Evolutionary conservation across 805 yeast genomes (phyloP).

Genomic region (Saccharomycopsis capsularis): DNA sequence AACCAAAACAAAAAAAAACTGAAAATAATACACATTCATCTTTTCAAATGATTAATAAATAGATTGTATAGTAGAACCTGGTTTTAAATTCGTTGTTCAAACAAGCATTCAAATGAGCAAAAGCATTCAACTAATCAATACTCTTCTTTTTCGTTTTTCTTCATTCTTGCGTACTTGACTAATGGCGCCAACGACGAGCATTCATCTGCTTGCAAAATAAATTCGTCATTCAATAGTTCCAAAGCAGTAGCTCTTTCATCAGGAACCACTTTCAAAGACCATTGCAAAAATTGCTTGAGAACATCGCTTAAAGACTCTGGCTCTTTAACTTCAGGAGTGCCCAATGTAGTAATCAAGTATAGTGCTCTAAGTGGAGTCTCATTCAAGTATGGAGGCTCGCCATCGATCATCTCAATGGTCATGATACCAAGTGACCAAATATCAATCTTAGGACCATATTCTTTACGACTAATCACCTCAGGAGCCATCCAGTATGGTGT

Average conservation of each 20-base stretch:
- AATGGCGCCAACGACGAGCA: slow-evolving; percentile 61
- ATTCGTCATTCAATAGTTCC: slow-evolving; percentile 60
- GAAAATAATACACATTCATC: neutral
- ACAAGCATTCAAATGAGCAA: neutral
- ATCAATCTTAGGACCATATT: slow-evolving; percentile 94
- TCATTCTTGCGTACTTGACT: slow-evolving; percentile 66
- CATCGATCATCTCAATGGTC: slow-evolving; percentile 98
- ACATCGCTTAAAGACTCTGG: slow-evolving; percentile 66
- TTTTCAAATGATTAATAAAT: too few relatives aligned
- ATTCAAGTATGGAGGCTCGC: slow-evolving; percentile 96
- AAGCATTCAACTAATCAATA: neutral
- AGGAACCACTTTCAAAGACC: slow-evolving; percentile 78
- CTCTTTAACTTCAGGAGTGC: slow-evolving; percentile 88
- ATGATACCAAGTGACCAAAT: slow-evolving; percentile 97
- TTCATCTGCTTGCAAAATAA: slow-evolving; percentile 55
- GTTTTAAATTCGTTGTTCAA: too few relatives aligned
- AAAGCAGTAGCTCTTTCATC: slow-evolving; percentile 74
- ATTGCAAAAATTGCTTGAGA: slow-evolving; percentile 62
- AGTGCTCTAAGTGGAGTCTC: slow-evolving; percentile 93
- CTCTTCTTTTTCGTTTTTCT: slow-evolving; percentile 32
- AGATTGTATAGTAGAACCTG: too few relatives aligned
- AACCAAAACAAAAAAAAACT: neutral
- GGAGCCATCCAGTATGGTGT: slow-evolving; percentile 99
- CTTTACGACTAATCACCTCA: slow-evolving; percentile 90
- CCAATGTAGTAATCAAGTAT: slow-evolving; percentile 90